Evolutionary conservation across 305 asterid species (phyloP), one percentile per base, ranked within the genome.

Genomic region (Solanum hybrid): DNA sequence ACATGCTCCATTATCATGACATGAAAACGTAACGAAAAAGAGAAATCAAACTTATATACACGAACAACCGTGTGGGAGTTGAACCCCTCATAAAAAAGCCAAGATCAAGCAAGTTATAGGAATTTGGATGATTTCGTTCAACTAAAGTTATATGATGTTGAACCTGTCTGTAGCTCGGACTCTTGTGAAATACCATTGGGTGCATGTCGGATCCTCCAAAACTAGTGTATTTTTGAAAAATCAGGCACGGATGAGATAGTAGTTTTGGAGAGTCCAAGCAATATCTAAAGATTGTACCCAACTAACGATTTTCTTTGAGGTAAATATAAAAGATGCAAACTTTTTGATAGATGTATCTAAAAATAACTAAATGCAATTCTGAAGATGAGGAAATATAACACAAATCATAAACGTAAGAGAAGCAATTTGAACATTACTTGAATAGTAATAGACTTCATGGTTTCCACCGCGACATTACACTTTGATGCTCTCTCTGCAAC

Each of bases 401-500:
- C 11, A 85, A 80, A 76, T 38, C 32, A 85, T 71, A 56, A 56
- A 56, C n/a, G 10, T 17, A 85, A 85, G 77, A 22, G 22, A 85
- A 22, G 89, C 36, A 86, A 90, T 22, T 46, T 6, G 78, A 85
- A 72, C 89, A 79, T 90, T 92, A 97, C 99, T 91, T 94, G 98
- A 90, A 91, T 93, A 24, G 92, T 90, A 87, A 96, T 91, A 90
- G 93, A 90, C 90, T 94, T 95, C 92, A 94, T 89, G 12, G 95
- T 92, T 90, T 93, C 95, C 91, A 92, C 77, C 22, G 97, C 95
- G 88, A 87, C 66, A 60, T 89, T 42, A 87, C 93, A 95, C 92
- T 91, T 92, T 38, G 96, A 92, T 79, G 97, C 95, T 92, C 94
- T 94, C 38, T 93, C 94, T 9, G 94, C 93, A 90, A 96, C 99